A percentile compares a stretch with the other conserved stretches of the same genome.
Conservation (phyloP, 139 green algal species). For the Nannochloris sp. region DNA sequence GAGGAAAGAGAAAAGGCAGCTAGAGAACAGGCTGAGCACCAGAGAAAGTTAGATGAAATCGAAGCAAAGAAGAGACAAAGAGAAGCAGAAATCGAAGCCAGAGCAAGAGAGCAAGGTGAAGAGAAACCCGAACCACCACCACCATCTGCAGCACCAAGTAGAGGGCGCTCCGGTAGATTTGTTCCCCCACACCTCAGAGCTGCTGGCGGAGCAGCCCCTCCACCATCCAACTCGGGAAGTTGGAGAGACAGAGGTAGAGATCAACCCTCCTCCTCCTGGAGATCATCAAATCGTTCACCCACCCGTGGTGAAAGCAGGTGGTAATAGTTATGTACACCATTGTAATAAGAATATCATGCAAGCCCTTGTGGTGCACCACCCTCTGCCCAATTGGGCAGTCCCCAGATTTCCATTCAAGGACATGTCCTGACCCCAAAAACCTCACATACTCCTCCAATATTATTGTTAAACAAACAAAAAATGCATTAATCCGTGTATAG, state of each 20-base stretch:
- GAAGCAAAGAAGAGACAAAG: slow-evolving; percentile 20
- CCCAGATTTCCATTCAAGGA: no score
- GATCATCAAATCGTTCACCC: no score
- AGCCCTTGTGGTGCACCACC: no score
- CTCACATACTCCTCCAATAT: no score
- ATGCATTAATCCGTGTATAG: no score
- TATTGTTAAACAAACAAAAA: no score
- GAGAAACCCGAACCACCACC: neutral
- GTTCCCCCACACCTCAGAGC: slow-evolving; percentile 9
- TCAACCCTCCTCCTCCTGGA: no score
- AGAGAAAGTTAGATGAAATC: slow-evolving; percentile 30
- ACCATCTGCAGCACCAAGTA: neutral
- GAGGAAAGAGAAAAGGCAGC: slow-evolving; percentile 21
- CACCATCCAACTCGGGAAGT: neutral
- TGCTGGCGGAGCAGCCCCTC: neutral
- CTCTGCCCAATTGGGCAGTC: no score
- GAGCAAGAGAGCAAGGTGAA: slow-evolving; percentile 21
- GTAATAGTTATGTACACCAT: no score
- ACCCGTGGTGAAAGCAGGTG: no score
- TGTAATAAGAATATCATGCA: no score
- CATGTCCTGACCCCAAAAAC: no score
- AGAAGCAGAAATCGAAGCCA: slow-evolving; percentile 33
- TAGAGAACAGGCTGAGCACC: slow-evolving; percentile 19
- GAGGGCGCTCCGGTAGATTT: slow-evolving; percentile 2
- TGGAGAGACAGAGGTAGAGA: neutral